A percentile compares a stretch with the other conserved stretches of the same genome.
These are phyloP conservation scores for Saturnispora ahearnii DNA, from an alignment of 805 yeast genomes.

Conservation along the genomic window DNA sequence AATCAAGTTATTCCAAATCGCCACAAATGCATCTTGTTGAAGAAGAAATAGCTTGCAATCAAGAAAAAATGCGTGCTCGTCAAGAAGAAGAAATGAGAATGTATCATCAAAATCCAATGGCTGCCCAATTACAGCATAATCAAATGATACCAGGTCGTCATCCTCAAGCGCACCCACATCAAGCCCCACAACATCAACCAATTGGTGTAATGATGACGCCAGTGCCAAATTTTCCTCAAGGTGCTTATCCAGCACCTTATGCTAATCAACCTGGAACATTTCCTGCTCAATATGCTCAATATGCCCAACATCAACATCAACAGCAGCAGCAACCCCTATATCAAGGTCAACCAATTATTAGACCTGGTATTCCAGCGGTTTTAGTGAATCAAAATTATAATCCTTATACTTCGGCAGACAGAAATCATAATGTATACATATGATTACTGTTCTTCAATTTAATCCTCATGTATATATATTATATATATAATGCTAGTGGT, in stretches of 20 bases:
- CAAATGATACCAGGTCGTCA: not conserved
- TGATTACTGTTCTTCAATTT: not conserved
- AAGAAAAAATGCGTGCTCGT: conserved; percentile 2
- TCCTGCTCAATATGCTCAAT: not conserved
- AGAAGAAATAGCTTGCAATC: not conserved
- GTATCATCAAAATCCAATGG: conserved; percentile 2
- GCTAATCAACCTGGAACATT: not conserved
- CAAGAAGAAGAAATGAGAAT: conserved; percentile 2
- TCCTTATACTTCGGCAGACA: not conserved
- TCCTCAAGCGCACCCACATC: not conserved
- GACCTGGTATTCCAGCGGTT: not conserved
- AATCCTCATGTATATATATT: not conserved
- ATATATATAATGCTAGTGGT: too few species aligned
- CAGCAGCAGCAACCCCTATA: not conserved
- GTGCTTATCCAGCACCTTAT: not conserved
- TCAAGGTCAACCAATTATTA: not conserved
- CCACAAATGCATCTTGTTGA: not conserved
- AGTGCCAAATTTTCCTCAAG: not conserved
- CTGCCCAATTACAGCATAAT: not conserved
- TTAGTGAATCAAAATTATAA: not conserved
- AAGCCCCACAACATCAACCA: not conserved
- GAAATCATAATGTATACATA: not conserved
- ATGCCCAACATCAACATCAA: not conserved
- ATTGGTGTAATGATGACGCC: not conserved
- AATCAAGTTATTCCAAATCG: not conserved